These are phyloP conservation scores for Toxicodendron radicans DNA, from an alignment of 345 rosid genomes.

Conservation along the genomic window DNA sequence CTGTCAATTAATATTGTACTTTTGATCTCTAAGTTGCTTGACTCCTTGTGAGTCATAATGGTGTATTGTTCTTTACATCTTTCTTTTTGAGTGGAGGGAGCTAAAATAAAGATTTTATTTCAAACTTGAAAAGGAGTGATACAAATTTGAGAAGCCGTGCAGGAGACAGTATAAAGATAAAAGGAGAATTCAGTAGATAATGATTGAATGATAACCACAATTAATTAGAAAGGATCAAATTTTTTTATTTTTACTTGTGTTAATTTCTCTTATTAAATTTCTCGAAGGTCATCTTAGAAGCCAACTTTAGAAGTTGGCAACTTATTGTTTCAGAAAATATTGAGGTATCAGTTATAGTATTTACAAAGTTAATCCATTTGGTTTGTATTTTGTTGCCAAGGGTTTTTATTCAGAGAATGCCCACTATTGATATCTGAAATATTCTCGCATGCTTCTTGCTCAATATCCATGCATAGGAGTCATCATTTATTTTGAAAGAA, in stretches of 20 bases:
- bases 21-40: neutral
- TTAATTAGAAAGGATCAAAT: neutral
- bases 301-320: neutral
- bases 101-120: neutral
- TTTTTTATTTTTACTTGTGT: neutral
- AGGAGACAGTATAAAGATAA: too few relatives aligned
- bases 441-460: neutral
- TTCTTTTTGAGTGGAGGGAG: neutral
- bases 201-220: neutral
- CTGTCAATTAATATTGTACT: neutral
- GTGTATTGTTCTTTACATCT: neutral
- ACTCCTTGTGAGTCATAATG: neutral
- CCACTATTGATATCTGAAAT: neutral
- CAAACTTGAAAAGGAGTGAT: neutral
- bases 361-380: neutral
- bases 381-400: neutral
- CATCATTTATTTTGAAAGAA: neutral
- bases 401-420: neutral
- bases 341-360: neutral
- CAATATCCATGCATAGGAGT: neutral
- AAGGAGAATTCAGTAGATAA: neutral
- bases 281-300: neutral
- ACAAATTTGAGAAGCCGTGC: neutral
- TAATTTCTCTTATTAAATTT: neutral
- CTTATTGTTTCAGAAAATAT: neutral